Base-by-base conservation (phyloP, 1,284 basidiomycete genomes). In the Microbotryum violaceum region DNA sequence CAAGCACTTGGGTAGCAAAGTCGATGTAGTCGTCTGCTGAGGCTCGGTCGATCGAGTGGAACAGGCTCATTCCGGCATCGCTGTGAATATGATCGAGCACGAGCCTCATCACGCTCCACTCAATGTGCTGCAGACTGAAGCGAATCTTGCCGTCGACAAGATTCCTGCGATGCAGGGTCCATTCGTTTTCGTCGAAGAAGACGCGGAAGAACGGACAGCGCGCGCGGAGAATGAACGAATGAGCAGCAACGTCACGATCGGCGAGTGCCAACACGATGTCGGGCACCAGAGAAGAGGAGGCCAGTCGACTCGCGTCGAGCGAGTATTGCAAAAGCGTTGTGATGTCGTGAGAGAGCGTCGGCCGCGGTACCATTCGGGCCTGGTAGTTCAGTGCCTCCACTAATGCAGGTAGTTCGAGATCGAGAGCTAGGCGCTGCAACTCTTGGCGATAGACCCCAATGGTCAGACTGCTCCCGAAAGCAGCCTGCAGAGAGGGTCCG, bases 1-100 rank as follows among this genome's bases (percentile, higher is more conserved):
- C 85, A 74, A 97, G 83, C 21, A 97, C 85, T 48, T 88, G 84
- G 66, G 94, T 91, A 73, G 92, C 81, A 70, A 93, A 90, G 67
- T 93, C 89, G 62, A 97, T 75, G 54, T 90, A 80, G 51, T 88
- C 84, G 66, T 97, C 91, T 12, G 85, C 76, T 0, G 82, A 83
- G 45, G 81, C 75, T 31, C 85, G 86, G 63, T 87, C 83, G 29
- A 90, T 76, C 21, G 79, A 79, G 50, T 86, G 81, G 71, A 97
- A 94, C 70, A 92, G 42, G 78, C 58, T 84, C 82, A 62, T 80
- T 80, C 67, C 88, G 16, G 75, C 78, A 14, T 91, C 91, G 70
- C 85, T 85, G 72, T 90, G 93, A 67, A 97, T 76, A 73, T 85
- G 91, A 60, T 79, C 77, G 60, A 97, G 75, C 2, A 93, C 89